Percentiles rank a stretch among this genome's conserved stretches.
These are phyloP conservation scores for Taphrina communis DNA, from an alignment of 1,139 yeast species.

Conservation along the genomic window DNA sequence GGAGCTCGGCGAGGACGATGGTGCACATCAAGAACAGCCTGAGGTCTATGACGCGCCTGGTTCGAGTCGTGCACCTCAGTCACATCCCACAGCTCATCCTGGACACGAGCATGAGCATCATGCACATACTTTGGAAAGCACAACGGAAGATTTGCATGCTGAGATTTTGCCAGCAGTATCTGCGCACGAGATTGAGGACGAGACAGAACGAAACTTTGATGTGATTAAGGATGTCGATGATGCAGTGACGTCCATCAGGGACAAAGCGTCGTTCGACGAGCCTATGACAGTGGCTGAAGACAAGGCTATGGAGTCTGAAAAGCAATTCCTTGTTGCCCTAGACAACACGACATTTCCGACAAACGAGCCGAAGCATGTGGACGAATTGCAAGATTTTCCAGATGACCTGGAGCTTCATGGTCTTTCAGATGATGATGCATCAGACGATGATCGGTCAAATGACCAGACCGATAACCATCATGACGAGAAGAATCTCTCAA, in stretches of 20 bases:
- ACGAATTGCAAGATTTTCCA: slow-evolving; percentile 11
- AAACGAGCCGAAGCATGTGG: not conserved
- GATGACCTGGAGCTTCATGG: slow-evolving; percentile 4
- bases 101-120: slow-evolving; percentile 20
- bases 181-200: slow-evolving; percentile 13
- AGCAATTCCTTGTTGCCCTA: not conserved
- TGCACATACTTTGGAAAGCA: slow-evolving; percentile 6
- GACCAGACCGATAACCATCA: not conserved
- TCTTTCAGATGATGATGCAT: not conserved
- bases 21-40: not conserved
- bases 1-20: not conserved
- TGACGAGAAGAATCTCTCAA: not conserved
- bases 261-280: not conserved
- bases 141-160: slow-evolving; percentile 8
- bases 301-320: not conserved
- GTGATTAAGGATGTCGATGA: slow-evolving; percentile 5
- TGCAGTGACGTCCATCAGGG: slow-evolving; percentile 5
- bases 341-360: not conserved
- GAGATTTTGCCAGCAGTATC: slow-evolving; percentile 8
- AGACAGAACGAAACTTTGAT: slow-evolving; percentile 9
- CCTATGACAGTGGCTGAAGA: slow-evolving; percentile 10
- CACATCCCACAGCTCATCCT: slow-evolving; percentile 14
- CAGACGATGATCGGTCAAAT: not conserved
- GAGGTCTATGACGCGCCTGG: not conserved
- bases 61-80: not conserved